Conservation (phyloP, 2,329 filamentous ascomycete species). For the Coniochaeta hoffmannii region DNA sequence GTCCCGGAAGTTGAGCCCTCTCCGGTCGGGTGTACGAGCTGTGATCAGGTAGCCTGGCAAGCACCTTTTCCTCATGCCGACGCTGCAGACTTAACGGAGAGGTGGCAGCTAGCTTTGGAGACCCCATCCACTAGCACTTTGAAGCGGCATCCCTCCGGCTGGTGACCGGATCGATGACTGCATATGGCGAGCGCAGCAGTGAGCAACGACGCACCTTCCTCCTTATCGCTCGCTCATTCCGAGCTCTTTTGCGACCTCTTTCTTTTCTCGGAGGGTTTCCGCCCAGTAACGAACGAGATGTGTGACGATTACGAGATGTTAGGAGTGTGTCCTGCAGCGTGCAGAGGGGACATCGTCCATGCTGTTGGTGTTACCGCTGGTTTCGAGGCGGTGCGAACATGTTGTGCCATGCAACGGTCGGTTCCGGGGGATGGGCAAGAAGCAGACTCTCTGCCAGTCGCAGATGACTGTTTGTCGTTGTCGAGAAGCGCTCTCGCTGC, state of each 20-base stretch:
- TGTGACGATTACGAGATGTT: neutral
- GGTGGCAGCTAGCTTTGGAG: conserved; percentile 1
- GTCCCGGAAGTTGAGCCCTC: conserved; percentile 15
- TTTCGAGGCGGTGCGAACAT: neutral
- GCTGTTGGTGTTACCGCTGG: neutral
- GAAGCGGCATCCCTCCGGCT: conserved; percentile 11
- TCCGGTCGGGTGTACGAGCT: conserved; percentile 9
- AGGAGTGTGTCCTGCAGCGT: neutral
- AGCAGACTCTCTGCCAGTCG: conserved; percentile 11
- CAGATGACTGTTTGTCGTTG: conserved; percentile 10
- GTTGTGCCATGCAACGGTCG: neutral
- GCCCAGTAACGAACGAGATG: neutral
- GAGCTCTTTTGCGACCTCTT: neutral
- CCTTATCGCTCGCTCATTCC: conserved; percentile 3
- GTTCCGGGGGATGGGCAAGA: neutral
- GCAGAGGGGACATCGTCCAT: neutral
- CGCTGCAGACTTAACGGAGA: conserved; percentile 8
- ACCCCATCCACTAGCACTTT: conserved; percentile 9
- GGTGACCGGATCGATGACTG: conserved; percentile 16
- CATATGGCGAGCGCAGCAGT: conserved; percentile 18
- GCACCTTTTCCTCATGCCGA: conserved; percentile 10
- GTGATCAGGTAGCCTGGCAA: conserved; percentile 18
- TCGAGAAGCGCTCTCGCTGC: conserved; percentile 23
- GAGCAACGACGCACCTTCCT: conserved; percentile 11
- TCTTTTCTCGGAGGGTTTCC: neutral